Evolutionary conservation across 164 flowering plant species (phyloP).

Genomic region (Echeveria elegans): DNA sequence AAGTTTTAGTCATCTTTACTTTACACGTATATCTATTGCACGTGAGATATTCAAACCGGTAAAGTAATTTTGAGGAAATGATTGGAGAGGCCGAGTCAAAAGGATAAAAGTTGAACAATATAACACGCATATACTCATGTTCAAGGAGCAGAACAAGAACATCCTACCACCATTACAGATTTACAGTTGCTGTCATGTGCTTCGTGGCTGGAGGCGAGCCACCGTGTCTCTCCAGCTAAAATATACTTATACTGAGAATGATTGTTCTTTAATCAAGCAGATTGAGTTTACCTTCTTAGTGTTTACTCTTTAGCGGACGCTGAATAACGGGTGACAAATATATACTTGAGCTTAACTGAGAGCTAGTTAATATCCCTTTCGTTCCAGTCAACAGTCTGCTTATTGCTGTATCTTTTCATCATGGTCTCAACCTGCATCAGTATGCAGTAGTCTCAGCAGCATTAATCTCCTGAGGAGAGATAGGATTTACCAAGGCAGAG

Average conservation of each 20-base stretch:
- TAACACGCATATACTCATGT: not conserved
- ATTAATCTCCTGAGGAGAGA: not conserved
- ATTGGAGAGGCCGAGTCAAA: not conserved
- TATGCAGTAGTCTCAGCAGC: not conserved
- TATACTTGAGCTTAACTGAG: not conserved
- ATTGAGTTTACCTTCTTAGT: not conserved
- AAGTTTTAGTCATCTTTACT: too few species aligned
- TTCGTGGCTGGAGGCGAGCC: not conserved
- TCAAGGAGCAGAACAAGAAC: not conserved
- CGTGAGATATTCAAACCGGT: not conserved
- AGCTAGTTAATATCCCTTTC: not conserved
- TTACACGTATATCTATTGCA: not conserved
- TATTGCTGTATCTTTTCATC: not conserved
- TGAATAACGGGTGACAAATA: not conserved
- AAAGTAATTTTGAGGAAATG: not conserved
- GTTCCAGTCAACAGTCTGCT: not conserved
- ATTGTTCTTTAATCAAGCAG: not conserved
- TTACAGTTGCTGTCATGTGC: not conserved
- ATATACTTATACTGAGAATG: too few species aligned
- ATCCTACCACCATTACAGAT: too few species aligned
- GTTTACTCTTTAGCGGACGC: not conserved
- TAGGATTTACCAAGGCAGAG: not conserved
- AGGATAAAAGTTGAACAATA: not conserved
- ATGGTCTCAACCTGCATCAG: not conserved
- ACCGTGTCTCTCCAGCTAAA: not conserved